Evolutionary conservation across 805 yeast species (phyloP), one percentile per base, ranked within the genome.

Genomic region (Myxozyma nipponensis): DNA sequence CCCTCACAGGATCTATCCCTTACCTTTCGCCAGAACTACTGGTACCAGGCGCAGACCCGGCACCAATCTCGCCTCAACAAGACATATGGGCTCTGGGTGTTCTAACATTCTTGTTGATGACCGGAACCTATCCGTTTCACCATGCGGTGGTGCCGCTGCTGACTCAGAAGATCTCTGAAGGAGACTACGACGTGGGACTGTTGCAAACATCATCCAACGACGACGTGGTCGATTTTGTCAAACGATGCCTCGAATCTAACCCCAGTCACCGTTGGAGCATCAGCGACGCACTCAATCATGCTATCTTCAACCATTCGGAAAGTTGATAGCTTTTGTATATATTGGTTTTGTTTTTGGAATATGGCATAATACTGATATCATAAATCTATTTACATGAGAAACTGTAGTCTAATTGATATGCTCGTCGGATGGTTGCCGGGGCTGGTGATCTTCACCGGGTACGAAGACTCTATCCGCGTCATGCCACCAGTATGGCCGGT

Each of bases 51-150:
- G 71, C 81, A 18, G 22, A 21, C 23, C 19, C 23, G 36, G 62
- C 71, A 82, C 79, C 36, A 83, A 90, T 1, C 9, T 49, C 57
- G 2, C 52, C 57, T 19, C 30, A 13, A 13, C 50, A 58, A 22
- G 98, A 90, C 68, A 76, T 86, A 3, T 90, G 97, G 97, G 95
- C 96, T 0, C 74, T 86, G 40, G 98, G 97, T 3, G 86, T 89
- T 0, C 69, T 85, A 56, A 60, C 84, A 3, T 89, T 79, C 66
- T 81, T 95, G 1, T 77, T 88, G 78, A 67, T 82, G 25, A 76
- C 80, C 22, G 90, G 95, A 0, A 78, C 75, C 56, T 66, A 90
- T 44, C 96, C 96, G 0, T 90, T 90, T 69, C 81, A 80, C 52
- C 95, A 89, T 63, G 77, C 77, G n/a, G 85, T 82, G 64, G 89